A percentile compares a stretch with the other conserved stretches of the same genome.
Evolutionary conservation across 371 early-diverging fungal genomes (phyloP).

Genomic region (Cokeromyces recurvatus): DNA sequence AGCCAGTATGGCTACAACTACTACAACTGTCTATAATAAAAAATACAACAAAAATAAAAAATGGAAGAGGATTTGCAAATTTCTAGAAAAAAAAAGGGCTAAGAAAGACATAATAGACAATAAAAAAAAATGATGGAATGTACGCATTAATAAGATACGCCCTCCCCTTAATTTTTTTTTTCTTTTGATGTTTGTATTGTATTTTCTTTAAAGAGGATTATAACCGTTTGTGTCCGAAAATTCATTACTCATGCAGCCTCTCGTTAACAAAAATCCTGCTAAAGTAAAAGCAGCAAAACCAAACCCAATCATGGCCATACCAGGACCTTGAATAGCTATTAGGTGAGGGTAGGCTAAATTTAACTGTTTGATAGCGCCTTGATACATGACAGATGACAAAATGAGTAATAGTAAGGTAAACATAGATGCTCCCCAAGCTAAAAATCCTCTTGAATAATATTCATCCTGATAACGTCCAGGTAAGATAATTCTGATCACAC

Average conservation of each 20-base stretch:
- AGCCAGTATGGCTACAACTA: too few relatives aligned
- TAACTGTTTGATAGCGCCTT: constrained; percentile 26
- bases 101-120: too few relatives aligned
- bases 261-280: constrained; percentile 22
- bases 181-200: too few relatives aligned
- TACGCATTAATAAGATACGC: too few relatives aligned
- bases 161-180: too few relatives aligned
- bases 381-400: constrained; percentile 31
- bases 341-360: constrained; percentile 34
- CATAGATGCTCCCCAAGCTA: constrained; percentile 26
- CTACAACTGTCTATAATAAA: too few relatives aligned
- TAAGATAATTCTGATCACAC: constrained; percentile 8
- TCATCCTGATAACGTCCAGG: constrained; percentile 27
- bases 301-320: constrained; percentile 30
- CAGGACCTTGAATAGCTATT: constrained; percentile 28
- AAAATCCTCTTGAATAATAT: constrained; percentile 37
- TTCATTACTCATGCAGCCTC: constrained; percentile 29
- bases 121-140: too few relatives aligned
- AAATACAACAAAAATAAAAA: too few relatives aligned
- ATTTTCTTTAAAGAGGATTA: constrained; percentile 19
- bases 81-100: too few relatives aligned
- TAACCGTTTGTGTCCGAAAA: constrained; percentile 26
- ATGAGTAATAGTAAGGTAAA: constrained; percentile 27
- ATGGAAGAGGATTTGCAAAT: too few relatives aligned
- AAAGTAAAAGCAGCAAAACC: constrained; percentile 27